These are phyloP conservation scores for Dictyostelium purpureum DNA, from an alignment of 78 protist species.

Conservation along the genomic window DNA sequence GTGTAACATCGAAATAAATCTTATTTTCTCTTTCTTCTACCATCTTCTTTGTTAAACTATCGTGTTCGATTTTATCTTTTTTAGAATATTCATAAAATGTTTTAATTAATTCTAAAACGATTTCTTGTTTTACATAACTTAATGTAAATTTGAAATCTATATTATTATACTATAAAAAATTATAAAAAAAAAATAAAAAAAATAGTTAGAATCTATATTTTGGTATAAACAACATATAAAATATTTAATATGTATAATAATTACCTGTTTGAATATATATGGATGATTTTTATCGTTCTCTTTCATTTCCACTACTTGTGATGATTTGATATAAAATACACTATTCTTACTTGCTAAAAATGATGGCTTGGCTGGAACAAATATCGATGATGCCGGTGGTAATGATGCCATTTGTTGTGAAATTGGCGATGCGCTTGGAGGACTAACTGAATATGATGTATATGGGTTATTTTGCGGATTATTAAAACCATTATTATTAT, in stretches of 20 bases:
- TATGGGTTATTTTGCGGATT: background rate
- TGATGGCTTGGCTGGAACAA: background rate
- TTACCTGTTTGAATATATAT: slow-evolving; percentile 42
- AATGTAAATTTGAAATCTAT: slow-evolving; percentile 61
- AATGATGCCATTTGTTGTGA: background rate
- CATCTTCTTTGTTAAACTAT: slow-evolving; percentile 10
- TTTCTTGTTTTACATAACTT: slow-evolving; percentile 58
- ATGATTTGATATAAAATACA: slow-evolving; percentile 38
- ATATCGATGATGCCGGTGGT: no score
- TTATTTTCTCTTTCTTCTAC: slow-evolving; percentile 63
- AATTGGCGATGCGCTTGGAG: background rate
- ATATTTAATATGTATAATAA: background rate
- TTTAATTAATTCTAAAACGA: slow-evolving; percentile 37
- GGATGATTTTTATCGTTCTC: slow-evolving; percentile 62
- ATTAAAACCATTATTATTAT: no score
- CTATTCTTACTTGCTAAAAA: slow-evolving; percentile 2
- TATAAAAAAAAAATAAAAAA: background rate
- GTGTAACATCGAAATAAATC: slow-evolving; percentile 35
- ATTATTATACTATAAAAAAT: background rate
- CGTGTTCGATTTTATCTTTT: slow-evolving; percentile 33
- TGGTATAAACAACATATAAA: background rate
- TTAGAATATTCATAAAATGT: slow-evolving; percentile 34
- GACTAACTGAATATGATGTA: background rate
- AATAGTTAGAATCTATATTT: background rate
- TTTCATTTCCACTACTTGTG: slow-evolving; percentile 76